phyloP scores from a whole-genome alignment of 1,139 yeast species.

The Wickerhamomyces sp. region DNA sequence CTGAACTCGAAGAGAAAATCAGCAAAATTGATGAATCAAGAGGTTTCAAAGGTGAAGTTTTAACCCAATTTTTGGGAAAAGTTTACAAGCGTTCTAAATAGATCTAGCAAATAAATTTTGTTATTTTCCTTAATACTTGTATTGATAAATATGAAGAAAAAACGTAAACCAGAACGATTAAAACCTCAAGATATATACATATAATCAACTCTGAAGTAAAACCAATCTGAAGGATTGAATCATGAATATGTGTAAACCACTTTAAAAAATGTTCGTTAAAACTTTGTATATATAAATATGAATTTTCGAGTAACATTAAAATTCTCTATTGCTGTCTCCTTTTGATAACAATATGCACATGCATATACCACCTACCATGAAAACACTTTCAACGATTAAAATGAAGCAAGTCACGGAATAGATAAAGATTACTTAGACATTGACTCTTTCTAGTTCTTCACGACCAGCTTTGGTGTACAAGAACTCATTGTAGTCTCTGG shows the following conservation, averaged over 20 bases:
- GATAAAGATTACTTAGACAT: conserved; percentile 39
- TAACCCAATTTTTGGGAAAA: conserved; percentile 79
- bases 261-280: background rate
- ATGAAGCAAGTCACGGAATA: background rate
- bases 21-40: conserved; percentile 76
- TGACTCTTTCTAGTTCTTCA: conserved; percentile 82
- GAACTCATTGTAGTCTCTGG: conserved; percentile 89
- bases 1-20: conserved; percentile 60
- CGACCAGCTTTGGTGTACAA: conserved; percentile 98
- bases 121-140: background rate
- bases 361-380: too few relatives aligned
- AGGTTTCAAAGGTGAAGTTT: conserved; percentile 85
- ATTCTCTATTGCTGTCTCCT: background rate
- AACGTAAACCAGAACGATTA: conserved; percentile 2
- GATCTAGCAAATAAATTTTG: background rate
- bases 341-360: too few relatives aligned
- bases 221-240: background rate
- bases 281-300: conserved; percentile 2
- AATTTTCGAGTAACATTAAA: background rate
- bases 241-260: background rate
- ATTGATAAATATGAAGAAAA: background rate
- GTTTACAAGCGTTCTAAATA: conserved; percentile 92
- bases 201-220: background rate
- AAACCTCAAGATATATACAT: background rate
- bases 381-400: background rate